Percentiles rank a stretch among this genome's conserved stretches.
Conservation (phyloP, 352 stramenopile species). For the Globisporangium cylindrosporum region DNA sequence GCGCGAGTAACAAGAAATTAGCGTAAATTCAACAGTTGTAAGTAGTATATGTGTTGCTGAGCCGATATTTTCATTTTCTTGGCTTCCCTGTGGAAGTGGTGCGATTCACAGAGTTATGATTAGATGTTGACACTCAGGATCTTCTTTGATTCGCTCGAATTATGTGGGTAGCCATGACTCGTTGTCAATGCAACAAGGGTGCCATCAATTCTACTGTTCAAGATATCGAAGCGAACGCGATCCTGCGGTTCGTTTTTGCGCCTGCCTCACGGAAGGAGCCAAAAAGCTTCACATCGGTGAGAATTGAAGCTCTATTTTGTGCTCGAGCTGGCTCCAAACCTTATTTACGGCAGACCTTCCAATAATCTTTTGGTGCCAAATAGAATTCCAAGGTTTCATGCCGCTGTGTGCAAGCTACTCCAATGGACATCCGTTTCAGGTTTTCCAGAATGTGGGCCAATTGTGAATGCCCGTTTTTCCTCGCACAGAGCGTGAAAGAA, state of each 20-base stretch:
- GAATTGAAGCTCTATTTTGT: background rate
- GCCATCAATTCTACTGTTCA: too few relatives aligned
- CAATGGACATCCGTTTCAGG: conserved; percentile 5
- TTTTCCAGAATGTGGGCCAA: background rate
- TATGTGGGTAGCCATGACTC: background rate
- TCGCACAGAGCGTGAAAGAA: background rate
- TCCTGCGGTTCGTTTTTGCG: background rate
- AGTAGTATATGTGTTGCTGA: background rate
- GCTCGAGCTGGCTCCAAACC: background rate
- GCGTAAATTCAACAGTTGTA: background rate
- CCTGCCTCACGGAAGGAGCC: background rate
- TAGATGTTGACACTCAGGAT: background rate
- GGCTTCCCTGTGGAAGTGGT: background rate
- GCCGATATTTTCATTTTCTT: background rate
- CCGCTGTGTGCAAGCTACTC: background rate
- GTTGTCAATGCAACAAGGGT: background rate
- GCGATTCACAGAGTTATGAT: background rate
- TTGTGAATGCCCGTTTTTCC: conserved; percentile 2
- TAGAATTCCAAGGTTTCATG: background rate
- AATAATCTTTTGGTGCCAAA: background rate
- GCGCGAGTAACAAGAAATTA: conserved; percentile 1
- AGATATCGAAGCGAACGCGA: too few relatives aligned
- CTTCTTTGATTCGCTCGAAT: background rate
- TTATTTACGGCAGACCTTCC: background rate
- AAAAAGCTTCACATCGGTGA: background rate